Evolutionary conservation across 73 alveolate species (phyloP), one percentile per base, ranked within the genome.

Genomic region (Paramecium pentaurelia): DNA sequence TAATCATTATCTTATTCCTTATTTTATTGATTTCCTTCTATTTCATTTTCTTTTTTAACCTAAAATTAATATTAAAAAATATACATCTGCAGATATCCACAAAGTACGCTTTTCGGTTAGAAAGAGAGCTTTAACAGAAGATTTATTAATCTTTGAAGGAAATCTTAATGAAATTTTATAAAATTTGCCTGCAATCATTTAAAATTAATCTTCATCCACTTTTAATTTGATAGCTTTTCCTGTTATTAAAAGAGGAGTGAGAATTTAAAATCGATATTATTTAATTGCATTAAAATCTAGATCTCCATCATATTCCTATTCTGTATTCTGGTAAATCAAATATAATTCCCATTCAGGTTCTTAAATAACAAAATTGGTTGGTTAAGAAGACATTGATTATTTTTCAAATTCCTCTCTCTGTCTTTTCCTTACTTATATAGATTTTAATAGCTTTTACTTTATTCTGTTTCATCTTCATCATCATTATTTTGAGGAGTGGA

Each of bases 221-320:
- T 70, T 88, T 38, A 92, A 28, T 49, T 60, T 30, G 27, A 92
- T 92, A n/a, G 71, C 92, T 25, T 87, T 92, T 28, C 95, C 95
- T 8, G 93, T 92, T 0, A 92, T 86, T 32, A 92, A 68, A 12
- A 92, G 54, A 7, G 92, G 94, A 10, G 86, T 27, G 14, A 42
- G 44, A 60, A 92, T 36, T 60, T 60, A 58, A 36, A 92, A 60
- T 60, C 73, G 44, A 68, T 88, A 86, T 6, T 58, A 28, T 37
- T 92, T 60, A 18, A 64, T 42, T 18, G 49, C 42, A 16, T 86
- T 27, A 5, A 88, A 30, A 70, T 84, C 47, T 58, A 60, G 25
- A 47, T 64, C 92, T 2, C 93, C 94, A 28, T 86, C 80, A 11
- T 92, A 73, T 34, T 88, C 92, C 32, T 84, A 95, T 40, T 92